These are phyloP conservation scores for Gossypium schwendimanii DNA, from an alignment of 441 rosid species.

Conservation along the genomic window DNA sequence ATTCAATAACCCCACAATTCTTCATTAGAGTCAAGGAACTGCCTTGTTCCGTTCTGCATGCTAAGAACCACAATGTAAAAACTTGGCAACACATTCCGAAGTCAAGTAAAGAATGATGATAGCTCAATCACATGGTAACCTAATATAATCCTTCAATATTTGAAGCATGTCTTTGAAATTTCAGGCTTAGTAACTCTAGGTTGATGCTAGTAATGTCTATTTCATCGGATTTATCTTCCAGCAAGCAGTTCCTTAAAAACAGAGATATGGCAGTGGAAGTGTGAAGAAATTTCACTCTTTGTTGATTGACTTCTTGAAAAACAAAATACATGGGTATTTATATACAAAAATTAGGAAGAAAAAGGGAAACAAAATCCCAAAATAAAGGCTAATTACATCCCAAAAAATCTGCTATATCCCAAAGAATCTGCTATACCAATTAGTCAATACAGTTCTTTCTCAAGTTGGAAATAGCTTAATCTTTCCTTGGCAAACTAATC, in stretches of 20 bases:
- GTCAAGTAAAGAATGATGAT: not conserved
- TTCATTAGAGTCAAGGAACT: not conserved
- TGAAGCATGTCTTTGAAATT: not conserved
- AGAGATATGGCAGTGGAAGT: no score
- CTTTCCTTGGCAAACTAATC: not conserved
- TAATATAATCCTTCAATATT: not conserved
- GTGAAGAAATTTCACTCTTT: no score
- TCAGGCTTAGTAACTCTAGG: not conserved
- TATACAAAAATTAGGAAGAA: no score
- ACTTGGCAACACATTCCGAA: not conserved
- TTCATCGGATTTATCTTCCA: not conserved
- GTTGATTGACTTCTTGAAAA: no score
- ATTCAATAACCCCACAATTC: not conserved
- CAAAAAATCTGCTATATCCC: no score
- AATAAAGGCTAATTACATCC: no score
- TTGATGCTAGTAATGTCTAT: not conserved
- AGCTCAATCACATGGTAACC: not conserved
- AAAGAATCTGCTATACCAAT: no score
- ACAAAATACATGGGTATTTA: no score
- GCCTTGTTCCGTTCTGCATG: not conserved
- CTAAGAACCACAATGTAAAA: not conserved
- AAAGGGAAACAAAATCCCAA: no score
- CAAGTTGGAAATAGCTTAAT: not conserved
- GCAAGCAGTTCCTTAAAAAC: not conserved
- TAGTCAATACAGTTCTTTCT: not conserved